Conservation (phyloP, 2,329 filamentous ascomycete genomes). For the Scleromitrula shiraiana region DNA sequence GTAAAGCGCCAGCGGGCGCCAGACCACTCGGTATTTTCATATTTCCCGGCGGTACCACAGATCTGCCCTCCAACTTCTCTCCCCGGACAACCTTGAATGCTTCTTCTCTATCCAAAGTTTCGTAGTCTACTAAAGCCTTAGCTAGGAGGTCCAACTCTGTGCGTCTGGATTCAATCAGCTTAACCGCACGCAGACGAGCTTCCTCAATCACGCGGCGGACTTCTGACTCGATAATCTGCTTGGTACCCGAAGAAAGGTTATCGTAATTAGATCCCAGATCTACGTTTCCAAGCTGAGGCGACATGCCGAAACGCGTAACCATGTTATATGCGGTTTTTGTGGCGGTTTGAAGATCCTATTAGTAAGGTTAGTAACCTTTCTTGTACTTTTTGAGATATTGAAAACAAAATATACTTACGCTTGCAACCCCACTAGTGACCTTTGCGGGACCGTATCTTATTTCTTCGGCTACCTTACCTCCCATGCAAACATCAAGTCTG, state of each 20-base stretch:
- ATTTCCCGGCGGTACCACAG: conserved; percentile 50
- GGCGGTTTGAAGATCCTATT: conserved; percentile 72
- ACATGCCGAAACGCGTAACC: conserved; percentile 88
- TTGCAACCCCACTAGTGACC: conserved; percentile 80
- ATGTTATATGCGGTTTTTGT: conserved; percentile 79
- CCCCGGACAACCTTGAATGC: conserved; percentile 85
- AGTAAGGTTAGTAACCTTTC: conserved; percentile 24
- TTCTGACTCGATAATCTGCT: conserved; percentile 78
- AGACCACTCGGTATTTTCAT: conserved; percentile 54
- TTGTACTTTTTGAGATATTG: neutral
- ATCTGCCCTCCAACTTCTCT: conserved; percentile 66
- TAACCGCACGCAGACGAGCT: conserved; percentile 63
- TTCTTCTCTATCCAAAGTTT: conserved; percentile 82
- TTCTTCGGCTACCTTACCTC: conserved; percentile 85
- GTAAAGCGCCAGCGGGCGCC: conserved; percentile 12
- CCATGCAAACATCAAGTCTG: conserved; percentile 71
- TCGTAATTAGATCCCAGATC: conserved; percentile 78
- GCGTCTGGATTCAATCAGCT: conserved; percentile 65
- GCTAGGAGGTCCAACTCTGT: conserved; percentile 83
- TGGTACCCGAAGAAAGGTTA: conserved; percentile 75
- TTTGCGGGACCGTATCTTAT: conserved; percentile 86
- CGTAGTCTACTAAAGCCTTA: conserved; percentile 85
- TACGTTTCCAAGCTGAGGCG: conserved; percentile 76
- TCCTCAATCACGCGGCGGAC: conserved; percentile 80
- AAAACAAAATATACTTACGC: conserved; percentile 43